A percentile compares a stretch with the other conserved stretches of the same genome.
phyloP scores from a whole-genome alignment of 441 rosid genomes.

The Eutrema salsugineum region DNA sequence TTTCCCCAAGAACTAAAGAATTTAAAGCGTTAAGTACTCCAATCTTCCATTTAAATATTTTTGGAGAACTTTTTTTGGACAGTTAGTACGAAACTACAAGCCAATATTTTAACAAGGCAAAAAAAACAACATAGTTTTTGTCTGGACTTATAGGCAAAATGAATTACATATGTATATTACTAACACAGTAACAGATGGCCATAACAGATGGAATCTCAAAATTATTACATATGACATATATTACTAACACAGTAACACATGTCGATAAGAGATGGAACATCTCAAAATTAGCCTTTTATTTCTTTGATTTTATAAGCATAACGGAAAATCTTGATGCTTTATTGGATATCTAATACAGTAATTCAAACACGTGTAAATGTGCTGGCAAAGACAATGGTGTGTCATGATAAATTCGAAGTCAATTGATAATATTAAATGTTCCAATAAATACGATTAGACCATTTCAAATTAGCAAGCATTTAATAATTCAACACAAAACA shows the following conservation, averaged over 20 bases:
- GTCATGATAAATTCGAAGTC: not conserved
- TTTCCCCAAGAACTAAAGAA: no score
- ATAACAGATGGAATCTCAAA: not conserved
- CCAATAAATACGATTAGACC: constrained; percentile 2
- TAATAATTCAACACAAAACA: constrained; percentile 14
- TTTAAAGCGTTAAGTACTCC: not conserved
- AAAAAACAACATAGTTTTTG: not conserved
- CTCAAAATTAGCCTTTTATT: not conserved
- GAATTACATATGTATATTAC: not conserved
- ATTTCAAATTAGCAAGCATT: constrained; percentile 6
- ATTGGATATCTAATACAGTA: not conserved
- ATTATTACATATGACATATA: not conserved
- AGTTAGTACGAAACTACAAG: not conserved
- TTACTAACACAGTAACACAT: not conserved
- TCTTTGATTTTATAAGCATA: not conserved
- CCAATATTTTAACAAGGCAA: not conserved
- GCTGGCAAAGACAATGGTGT: not conserved
- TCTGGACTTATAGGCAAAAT: not conserved
- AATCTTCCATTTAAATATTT: not conserved
- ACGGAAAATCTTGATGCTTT: not conserved
- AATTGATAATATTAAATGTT: not conserved
- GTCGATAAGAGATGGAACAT: not conserved
- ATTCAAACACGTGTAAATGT: constrained; percentile 11
- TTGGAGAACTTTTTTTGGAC: not conserved
- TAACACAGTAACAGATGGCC: not conserved